Evolutionary conservation across 73 alveolate genomes (phyloP), one percentile per base, ranked within the genome.

Genomic region (Paramecium pentaurelia): DNA sequence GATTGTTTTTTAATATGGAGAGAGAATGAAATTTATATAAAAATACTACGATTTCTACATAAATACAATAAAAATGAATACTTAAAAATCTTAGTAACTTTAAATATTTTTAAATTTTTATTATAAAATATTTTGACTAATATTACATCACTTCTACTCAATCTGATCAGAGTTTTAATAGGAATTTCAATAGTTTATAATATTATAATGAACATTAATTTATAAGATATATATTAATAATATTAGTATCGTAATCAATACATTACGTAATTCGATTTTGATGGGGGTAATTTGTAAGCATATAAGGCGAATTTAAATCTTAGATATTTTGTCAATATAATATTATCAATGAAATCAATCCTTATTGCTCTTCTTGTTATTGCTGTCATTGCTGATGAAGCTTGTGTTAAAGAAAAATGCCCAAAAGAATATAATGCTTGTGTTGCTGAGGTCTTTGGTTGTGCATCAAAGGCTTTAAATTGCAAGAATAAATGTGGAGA

Each of bases 351-450:
- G 91, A 80, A 80, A 80, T 18, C 91, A 40, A 25, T 80, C 40
- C 30, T 80, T 27, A 38, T 80, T 27, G 91, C 91, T 14, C 44
- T 47, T 27, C 44, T 80, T 10, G 49, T 80, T 25, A 42, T 80
- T 80, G 47, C 73, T 8, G 73, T 44, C 47, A 42, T 80, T 16
- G 91, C 91, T 32, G 91, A 80, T 47, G 77, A 80, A 45, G 91
- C 71, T 22, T 80, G 91, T 47, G 77, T 80, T 36, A 80, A 80
- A 28, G 91, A 80, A 25, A 80, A 80, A 42, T 80, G 91, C 91
- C 77, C 91, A 32, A 49, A 80, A 7, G 58, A 80, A 45, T 80
- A 80, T 36, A 25, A 40, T 80, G 91, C 91, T 47, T 80, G 91
- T 47, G 58, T 27, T 44, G 58, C 71, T 9, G 75, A 80, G 11